phyloP scores from a whole-genome alignment of 2,329 filamentous ascomycete genomes.

The Fusarium sororula region DNA sequence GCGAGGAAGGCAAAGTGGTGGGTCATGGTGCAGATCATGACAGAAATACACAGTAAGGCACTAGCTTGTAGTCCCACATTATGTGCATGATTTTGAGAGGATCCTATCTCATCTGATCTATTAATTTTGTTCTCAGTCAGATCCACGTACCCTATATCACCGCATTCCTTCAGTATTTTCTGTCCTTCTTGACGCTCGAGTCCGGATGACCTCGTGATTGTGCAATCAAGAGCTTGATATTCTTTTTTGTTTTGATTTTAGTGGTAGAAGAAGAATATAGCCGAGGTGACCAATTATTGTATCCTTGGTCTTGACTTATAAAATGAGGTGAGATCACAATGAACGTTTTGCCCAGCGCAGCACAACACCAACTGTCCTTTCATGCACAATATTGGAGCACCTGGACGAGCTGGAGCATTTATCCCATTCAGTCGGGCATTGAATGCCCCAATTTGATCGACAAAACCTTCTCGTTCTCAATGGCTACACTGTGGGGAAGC shows the following conservation, averaged over 20 bases:
- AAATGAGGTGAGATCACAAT: rapidly evolving
- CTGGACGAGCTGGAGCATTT: not conserved
- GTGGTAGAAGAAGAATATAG: no score
- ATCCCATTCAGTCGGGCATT: no score
- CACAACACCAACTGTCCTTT: not conserved
- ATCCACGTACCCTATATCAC: not conserved
- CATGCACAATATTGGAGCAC: no score
- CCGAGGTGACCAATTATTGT: rapidly evolving
- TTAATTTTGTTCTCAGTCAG: not conserved
- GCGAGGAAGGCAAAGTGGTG: not conserved
- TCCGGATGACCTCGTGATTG: no score
- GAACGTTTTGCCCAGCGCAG: no score
- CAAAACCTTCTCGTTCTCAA: not conserved
- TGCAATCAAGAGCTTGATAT: not conserved
- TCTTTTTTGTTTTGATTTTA: not conserved
- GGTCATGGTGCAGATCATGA: rapidly evolving
- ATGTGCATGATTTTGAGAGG: rapidly evolving
- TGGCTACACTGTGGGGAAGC: not conserved
- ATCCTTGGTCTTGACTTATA: rapidly evolving
- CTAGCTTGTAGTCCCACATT: rapidly evolving
- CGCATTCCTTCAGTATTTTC: rapidly evolving
- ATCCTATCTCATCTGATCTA: not conserved
- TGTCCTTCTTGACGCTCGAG: not conserved
- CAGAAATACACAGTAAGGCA: not conserved
- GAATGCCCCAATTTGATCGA: not conserved